phyloP scores from a whole-genome alignment of 1,284 basidiomycete species.

The Cystobasidium slooffiae region DNA sequence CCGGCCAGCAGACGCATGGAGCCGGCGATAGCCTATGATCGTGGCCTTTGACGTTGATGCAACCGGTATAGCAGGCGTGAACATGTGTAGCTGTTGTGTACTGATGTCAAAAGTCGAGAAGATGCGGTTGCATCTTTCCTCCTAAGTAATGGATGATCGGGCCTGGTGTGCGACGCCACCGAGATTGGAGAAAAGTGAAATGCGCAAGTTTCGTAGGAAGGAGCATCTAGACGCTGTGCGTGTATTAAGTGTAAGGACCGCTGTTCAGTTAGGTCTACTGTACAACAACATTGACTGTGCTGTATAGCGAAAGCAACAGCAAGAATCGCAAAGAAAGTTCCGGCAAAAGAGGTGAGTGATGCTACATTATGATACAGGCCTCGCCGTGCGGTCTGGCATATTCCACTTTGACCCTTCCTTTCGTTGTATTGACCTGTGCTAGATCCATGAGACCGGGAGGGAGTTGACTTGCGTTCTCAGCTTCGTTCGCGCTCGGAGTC shows the following conservation, averaged over 20 bases:
- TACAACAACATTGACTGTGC: neutral
- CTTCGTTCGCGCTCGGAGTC: neutral
- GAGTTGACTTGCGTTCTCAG: neutral
- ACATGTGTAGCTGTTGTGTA: neutral
- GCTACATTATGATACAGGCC: conserved; percentile 29
- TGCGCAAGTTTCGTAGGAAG: no score
- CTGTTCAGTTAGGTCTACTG: no score
- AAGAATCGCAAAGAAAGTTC: no score
- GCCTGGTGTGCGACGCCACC: no score
- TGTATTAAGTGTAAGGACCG: no score
- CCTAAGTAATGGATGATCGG: no score
- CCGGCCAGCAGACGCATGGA: neutral
- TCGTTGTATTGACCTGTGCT: conserved; percentile 38
- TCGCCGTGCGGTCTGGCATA: conserved; percentile 19
- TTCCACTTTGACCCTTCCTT: conserved; percentile 40
- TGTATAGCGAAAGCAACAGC: no score
- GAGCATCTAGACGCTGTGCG: no score
- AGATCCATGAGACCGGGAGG: conserved; percentile 25
- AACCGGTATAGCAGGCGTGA: neutral
- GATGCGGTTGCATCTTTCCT: no score
- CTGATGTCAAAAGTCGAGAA: no score
- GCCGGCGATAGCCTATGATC: conserved; percentile 7
- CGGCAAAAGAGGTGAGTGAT: no score
- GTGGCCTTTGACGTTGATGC: conserved; percentile 17
- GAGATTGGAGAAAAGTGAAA: no score